Evolutionary conservation across 140 eudicot genomes (phyloP).

Genomic region (Senecio squalidus): DNA sequence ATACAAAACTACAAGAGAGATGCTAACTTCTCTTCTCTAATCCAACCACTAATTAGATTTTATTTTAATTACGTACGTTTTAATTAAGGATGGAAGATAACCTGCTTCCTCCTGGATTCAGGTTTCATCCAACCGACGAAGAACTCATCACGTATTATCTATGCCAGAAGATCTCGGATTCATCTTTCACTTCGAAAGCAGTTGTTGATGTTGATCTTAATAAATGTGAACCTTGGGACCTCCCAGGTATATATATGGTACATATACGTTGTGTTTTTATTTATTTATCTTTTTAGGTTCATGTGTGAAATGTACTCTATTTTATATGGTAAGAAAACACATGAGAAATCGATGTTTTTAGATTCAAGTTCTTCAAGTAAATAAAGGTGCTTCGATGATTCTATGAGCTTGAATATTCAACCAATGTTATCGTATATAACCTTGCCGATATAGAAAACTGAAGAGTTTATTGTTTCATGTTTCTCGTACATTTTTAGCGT

Average conservation of each 20-base stretch:
- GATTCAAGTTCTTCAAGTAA: too few species aligned
- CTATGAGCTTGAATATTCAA: too few species aligned
- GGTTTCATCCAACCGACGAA: conserved; percentile 95
- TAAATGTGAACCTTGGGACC: conserved; percentile 95
- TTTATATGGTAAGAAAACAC: too few species aligned
- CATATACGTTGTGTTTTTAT: too few species aligned
- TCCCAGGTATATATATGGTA: conserved; percentile 51
- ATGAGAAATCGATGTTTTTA: too few species aligned
- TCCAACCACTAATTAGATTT: conserved; percentile 19
- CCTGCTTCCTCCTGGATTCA: conserved; percentile 95
- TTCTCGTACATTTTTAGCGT: too few species aligned
- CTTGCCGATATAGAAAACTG: too few species aligned
- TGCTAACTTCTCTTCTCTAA: conserved; percentile 12
- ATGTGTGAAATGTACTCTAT: too few species aligned
- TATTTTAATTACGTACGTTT: not conserved
- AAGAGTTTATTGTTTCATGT: too few species aligned
- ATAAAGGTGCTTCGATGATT: too few species aligned
- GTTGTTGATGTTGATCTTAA: conserved; percentile 89
- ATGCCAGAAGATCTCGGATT: conserved; percentile 55
- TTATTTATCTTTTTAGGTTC: too few species aligned
- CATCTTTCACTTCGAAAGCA: conserved; percentile 60
- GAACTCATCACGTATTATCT: conserved; percentile 85
- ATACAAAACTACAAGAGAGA: conserved; percentile 26
- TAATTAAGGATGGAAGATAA: conserved; percentile 48
- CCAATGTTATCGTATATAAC: too few species aligned